A percentile compares a stretch with the other conserved stretches of the same genome.
Evolutionary conservation across 1,139 yeast species (phyloP).

Genomic region (Debaryomyces coudertii): DNA sequence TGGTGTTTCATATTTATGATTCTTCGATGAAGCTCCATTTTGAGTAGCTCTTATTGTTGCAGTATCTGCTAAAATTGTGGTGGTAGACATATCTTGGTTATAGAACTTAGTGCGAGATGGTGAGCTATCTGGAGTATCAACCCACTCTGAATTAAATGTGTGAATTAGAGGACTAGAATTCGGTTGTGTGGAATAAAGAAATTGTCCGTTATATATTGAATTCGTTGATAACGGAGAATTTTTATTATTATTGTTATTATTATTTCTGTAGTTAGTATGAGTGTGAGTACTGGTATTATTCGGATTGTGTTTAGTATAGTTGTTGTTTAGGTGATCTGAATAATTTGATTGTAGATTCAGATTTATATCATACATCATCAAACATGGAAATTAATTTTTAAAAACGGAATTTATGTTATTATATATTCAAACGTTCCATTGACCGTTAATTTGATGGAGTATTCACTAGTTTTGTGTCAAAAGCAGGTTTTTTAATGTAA

Average conservation of each 20-base stretch:
- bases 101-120: constrained; percentile 23
- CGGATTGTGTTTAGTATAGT: background rate
- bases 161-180: constrained; percentile 23
- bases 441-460: background rate
- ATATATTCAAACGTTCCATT: constrained; percentile 2
- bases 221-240: background rate
- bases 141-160: constrained; percentile 42
- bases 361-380: constrained; percentile 14
- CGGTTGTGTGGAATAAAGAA: constrained; percentile 18
- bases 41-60: background rate
- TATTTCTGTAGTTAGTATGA: background rate
- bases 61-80: constrained; percentile 4
- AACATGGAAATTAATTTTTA: constrained; percentile 7
- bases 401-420: background rate
- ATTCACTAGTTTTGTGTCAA: background rate
- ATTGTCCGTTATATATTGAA: constrained; percentile 5
- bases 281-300: background rate
- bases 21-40: background rate
- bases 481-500: constrained; percentile 2
- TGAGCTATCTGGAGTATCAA: constrained; percentile 32
- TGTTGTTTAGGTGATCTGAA: constrained; percentile 1
- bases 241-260: constrained; percentile 4
- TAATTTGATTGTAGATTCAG: constrained; percentile 8
- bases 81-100: constrained; percentile 10
- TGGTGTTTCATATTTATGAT: constrained; percentile 14